These are phyloP conservation scores for Aegilops umbellulata DNA, from an alignment of 176 grass and related monocot species.

Conservation along the genomic window DNA sequence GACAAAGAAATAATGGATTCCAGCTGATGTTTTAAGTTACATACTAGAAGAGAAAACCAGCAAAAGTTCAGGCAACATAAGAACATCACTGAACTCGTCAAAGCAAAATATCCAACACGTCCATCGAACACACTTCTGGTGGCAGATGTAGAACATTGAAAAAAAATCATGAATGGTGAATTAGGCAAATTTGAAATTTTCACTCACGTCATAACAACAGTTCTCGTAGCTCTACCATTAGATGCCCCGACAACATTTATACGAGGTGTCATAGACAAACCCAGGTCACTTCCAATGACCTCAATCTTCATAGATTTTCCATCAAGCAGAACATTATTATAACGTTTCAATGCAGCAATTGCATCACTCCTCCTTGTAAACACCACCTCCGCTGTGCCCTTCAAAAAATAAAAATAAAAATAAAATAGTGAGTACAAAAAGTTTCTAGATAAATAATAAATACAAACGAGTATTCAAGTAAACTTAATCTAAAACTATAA, in stretches of 20 bases:
- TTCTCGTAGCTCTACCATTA: slow-evolving; percentile 69
- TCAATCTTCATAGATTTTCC: slow-evolving; percentile 90
- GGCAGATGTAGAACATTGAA: not conserved
- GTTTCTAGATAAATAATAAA: not conserved
- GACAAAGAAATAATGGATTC: not conserved
- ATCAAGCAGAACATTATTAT: slow-evolving; percentile 80
- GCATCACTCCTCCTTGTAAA: slow-evolving; percentile 84
- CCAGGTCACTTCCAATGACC: slow-evolving; percentile 69
- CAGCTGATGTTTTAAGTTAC: not conserved
- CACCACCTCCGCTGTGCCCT: slow-evolving; percentile 88
- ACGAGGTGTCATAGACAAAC: slow-evolving; percentile 62
- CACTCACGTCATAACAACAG: slow-evolving; percentile 67
- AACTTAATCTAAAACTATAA: not conserved
- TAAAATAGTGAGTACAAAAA: slow-evolving; percentile 8
- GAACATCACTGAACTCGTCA: not conserved
- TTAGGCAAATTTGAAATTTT: not conserved
- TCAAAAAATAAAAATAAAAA: slow-evolving; percentile 24
- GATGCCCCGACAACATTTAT: slow-evolving; percentile 71
- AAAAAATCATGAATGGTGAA: not conserved
- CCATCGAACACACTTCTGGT: not conserved
- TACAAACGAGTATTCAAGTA: not conserved
- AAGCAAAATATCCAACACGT: slow-evolving; percentile 7
- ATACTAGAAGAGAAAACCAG: not conserved
- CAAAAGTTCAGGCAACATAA: not conserved
- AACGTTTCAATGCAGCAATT: slow-evolving; percentile 73